These are phyloP conservation scores for Buddleja alternifolia DNA, from an alignment of 257 asterid genomes.

Conservation along the genomic window DNA sequence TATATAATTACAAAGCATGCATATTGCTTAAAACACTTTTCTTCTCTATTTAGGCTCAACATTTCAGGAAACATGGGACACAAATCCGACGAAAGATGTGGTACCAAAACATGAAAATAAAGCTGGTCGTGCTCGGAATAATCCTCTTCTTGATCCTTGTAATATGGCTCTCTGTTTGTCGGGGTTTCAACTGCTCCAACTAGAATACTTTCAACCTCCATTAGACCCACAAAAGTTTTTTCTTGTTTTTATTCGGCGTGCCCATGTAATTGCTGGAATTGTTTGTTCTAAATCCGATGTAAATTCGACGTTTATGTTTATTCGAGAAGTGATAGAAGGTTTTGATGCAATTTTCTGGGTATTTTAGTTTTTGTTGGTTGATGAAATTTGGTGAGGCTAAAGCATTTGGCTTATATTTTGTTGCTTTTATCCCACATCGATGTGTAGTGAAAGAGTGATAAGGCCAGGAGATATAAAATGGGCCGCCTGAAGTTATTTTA, in stretches of 20 bases:
- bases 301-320: constrained; percentile 25
- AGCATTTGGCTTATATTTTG: not conserved
- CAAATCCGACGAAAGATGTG: constrained; percentile 85
- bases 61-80: constrained; percentile 51
- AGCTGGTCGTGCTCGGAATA: constrained; percentile 74
- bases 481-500: not conserved
- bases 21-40: not conserved
- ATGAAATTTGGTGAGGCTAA: not conserved
- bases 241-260: not conserved
- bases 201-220: constrained; percentile 25
- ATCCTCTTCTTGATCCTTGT: constrained; percentile 59
- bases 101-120: constrained; percentile 91
- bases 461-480: not conserved
- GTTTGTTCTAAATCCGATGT: constrained; percentile 25
- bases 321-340: constrained; percentile 23
- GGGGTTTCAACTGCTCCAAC: constrained; percentile 70
- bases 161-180: constrained; percentile 80
- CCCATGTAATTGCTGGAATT: constrained; percentile 26
- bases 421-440: constrained; percentile 29
- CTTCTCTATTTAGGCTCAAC: constrained; percentile 61
- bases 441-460: not conserved
- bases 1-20: not conserved
- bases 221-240: no score
- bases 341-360: not conserved
- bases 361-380: no score